These are phyloP conservation scores for Mortierella sp. DNA, from an alignment of 371 early-diverging fungal species.

Conservation along the genomic window DNA sequence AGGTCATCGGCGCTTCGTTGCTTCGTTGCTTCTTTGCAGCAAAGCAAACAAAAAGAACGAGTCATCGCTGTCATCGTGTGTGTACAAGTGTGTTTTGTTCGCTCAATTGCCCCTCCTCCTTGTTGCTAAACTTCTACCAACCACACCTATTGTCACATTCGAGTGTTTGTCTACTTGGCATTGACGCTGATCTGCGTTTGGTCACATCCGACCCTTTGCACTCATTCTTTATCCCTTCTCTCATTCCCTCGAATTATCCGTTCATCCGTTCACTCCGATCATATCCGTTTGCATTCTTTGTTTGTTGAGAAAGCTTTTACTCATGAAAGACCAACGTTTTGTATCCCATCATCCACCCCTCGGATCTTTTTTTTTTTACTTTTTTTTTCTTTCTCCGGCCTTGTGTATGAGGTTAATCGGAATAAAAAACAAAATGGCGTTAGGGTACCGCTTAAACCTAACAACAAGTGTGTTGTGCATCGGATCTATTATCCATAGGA, in stretches of 20 bases:
- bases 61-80: not conserved
- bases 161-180: no score
- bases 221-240: not conserved
- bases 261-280: not conserved
- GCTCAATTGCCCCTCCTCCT: not conserved
- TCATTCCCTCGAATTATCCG: not conserved
- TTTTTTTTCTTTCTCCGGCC: slow-evolving; percentile 6
- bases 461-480: not conserved
- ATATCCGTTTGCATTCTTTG: not conserved
- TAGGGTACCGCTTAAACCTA: not conserved
- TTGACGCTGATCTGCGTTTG: not conserved
- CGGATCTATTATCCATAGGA: not conserved
- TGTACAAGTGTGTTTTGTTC: not conserved
- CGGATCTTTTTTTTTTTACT: slow-evolving; percentile 8
- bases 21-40: no score
- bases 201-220: not conserved
- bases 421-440: slow-evolving; percentile 12
- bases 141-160: no score
- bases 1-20: no score
- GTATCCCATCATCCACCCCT: slow-evolving; percentile 1
- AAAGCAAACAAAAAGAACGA: not conserved
- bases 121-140: no score
- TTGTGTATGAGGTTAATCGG: not conserved
- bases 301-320: not conserved
- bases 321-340: not conserved